Percentiles rank a stretch among this genome's conserved stretches.
These are phyloP conservation scores for Gossypium davidsonii DNA, from an alignment of 441 rosid species.

Conservation along the genomic window DNA sequence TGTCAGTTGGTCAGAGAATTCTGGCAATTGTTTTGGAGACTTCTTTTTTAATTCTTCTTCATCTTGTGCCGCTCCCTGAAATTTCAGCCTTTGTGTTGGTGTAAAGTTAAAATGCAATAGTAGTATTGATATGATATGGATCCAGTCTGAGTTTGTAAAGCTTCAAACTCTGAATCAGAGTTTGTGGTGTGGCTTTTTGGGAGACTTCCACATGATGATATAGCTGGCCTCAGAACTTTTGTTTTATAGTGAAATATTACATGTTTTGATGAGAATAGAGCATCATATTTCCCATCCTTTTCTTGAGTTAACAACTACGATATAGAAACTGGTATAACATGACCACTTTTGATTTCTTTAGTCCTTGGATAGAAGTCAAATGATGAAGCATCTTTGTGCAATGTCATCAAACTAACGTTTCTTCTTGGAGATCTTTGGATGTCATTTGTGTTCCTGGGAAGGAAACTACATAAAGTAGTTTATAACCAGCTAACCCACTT, in stretches of 20 bases:
- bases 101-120: neutral
- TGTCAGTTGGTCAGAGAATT: neutral
- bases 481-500: neutral
- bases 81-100: neutral
- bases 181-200: neutral
- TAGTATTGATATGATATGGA: neutral
- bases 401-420: neutral
- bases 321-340: neutral
- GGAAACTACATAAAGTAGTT: neutral
- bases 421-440: neutral
- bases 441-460: neutral
- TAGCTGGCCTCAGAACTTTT: neutral
- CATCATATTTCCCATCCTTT: neutral
- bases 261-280: neutral
- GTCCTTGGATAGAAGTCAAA: neutral
- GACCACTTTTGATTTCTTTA: neutral
- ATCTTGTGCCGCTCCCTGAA: neutral
- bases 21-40: neutral
- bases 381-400: neutral
- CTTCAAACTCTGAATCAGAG: neutral
- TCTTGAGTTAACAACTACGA: neutral
- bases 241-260: neutral
- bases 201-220: neutral
- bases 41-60: neutral
- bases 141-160: conserved; percentile 2